These are phyloP conservation scores for Leishmania amazonensis DNA, from an alignment of 208 protist genomes.

Conservation along the genomic window DNA sequence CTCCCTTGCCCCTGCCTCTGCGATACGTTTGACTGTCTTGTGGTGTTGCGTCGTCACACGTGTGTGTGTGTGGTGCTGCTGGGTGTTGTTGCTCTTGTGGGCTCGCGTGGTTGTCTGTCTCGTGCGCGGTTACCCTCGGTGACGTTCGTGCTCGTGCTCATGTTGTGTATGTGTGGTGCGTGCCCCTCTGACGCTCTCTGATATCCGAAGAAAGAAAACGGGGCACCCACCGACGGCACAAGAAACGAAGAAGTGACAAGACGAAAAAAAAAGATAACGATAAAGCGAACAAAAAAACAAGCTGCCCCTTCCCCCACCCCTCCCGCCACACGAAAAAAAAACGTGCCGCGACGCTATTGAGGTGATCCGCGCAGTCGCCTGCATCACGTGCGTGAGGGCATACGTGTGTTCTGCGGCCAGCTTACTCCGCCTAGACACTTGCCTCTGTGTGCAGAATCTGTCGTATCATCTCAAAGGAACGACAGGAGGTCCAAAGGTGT, in stretches of 20 bases:
- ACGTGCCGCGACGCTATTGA: neutral
- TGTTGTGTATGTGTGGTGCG: neutral
- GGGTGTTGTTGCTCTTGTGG: neutral
- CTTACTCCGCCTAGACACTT: neutral
- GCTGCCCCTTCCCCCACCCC: neutral
- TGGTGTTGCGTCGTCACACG: neutral
- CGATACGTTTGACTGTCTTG: neutral
- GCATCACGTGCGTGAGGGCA: neutral
- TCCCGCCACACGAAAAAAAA: neutral
- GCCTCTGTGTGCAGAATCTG: neutral
- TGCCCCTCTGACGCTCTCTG: neutral
- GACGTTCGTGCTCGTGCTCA: neutral
- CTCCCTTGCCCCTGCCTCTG: neutral
- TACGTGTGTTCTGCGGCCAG: neutral
- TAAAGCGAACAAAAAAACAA: neutral
- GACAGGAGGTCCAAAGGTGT: neutral
- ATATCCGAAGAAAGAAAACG: slow-evolving; percentile 2
- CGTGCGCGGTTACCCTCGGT: too few relatives aligned
- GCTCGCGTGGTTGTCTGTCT: neutral
- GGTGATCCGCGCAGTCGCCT: neutral
- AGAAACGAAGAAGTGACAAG: neutral
- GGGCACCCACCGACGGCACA: slow-evolving; percentile 5
- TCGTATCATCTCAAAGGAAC: neutral
- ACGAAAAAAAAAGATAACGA: neutral
- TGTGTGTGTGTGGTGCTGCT: neutral